phyloP scores from a whole-genome alignment of 2,329 filamentous ascomycete genomes.

The Colletotrichum eremochloae region DNA sequence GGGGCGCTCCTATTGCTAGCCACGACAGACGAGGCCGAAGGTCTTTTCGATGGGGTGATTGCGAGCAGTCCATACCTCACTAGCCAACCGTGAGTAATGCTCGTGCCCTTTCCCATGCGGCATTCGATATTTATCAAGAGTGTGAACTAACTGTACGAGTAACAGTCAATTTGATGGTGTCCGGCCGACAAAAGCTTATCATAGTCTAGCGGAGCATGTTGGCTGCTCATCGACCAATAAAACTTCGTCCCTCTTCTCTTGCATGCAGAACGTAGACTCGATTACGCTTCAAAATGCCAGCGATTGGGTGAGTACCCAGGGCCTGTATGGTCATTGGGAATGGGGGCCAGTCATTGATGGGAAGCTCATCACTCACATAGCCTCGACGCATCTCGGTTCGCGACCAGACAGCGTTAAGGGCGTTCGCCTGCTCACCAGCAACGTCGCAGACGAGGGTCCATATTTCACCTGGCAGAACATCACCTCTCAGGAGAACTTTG shows the following conservation, averaged over 20 bases:
- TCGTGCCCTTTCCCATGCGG: too few relatives aligned
- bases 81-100: slow-evolving; percentile 18
- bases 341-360: slow-evolving; percentile 27
- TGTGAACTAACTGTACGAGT: not conserved
- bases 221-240: not conserved
- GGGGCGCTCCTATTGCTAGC: slow-evolving; percentile 16
- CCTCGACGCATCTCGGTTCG: not conserved
- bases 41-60: slow-evolving; percentile 20
- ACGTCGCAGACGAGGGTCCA: slow-evolving; percentile 32
- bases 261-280: slow-evolving; percentile 29
- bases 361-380: slow-evolving; percentile 16
- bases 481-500: slow-evolving; percentile 18
- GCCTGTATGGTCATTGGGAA: slow-evolving; percentile 28
- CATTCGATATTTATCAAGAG: not conserved
- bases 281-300: slow-evolving; percentile 26
- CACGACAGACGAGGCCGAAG: slow-evolving; percentile 7
- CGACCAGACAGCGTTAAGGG: slow-evolving; percentile 4
- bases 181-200: slow-evolving; percentile 11
- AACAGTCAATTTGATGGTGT: slow-evolving; percentile 13
- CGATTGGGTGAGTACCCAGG: slow-evolving; percentile 33
- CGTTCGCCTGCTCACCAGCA: slow-evolving; percentile 21
- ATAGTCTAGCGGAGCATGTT: slow-evolving; percentile 22
- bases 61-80: slow-evolving; percentile 33
- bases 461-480: slow-evolving; percentile 30
- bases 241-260: slow-evolving; percentile 9